These are phyloP conservation scores for Viola odorata DNA, from an alignment of 345 rosid species.

Conservation along the genomic window DNA sequence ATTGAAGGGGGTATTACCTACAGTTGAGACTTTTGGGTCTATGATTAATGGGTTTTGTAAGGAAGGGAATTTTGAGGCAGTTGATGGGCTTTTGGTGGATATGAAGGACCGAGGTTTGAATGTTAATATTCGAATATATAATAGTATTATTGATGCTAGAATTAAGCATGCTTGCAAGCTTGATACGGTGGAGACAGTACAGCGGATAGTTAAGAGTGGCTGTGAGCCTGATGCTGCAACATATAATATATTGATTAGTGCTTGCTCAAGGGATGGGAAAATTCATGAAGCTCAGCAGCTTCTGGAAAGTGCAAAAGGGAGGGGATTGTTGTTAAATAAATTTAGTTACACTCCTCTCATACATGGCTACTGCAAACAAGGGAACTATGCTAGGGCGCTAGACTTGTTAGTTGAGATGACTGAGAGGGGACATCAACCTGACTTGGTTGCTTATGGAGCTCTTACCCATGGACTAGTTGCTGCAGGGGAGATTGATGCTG, in stretches of 20 bases:
- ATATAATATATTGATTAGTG: slow-evolving; percentile 51
- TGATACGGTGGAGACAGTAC: slow-evolving; percentile 32
- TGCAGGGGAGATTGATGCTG: slow-evolving; percentile 60
- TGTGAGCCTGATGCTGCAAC: slow-evolving; percentile 68
- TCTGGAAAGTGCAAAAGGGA: slow-evolving; percentile 50
- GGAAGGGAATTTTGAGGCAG: slow-evolving; percentile 45
- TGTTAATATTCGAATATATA: slow-evolving; percentile 40
- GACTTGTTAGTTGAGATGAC: slow-evolving; percentile 62
- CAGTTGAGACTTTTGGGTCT: slow-evolving; percentile 54
- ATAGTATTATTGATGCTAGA: slow-evolving; percentile 51
- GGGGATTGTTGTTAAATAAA: slow-evolving; percentile 34
- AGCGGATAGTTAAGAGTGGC: slow-evolving; percentile 46
- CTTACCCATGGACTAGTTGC: slow-evolving; percentile 68
- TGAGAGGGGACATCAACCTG: slow-evolving; percentile 63
- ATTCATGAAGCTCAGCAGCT: slow-evolving; percentile 48
- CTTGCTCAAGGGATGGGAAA: slow-evolving; percentile 50
- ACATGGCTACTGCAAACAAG: slow-evolving; percentile 11
- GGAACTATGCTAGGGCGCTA: slow-evolving; percentile 43
- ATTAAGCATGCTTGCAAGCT: slow-evolving; percentile 44
- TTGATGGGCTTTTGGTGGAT: slow-evolving; percentile 57
- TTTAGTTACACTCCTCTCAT: not conserved
- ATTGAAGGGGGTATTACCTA: slow-evolving; percentile 66
- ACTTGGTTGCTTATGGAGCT: slow-evolving; percentile 65
- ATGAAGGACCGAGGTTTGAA: slow-evolving; percentile 54
- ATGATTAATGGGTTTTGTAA: slow-evolving; percentile 58